These are phyloP conservation scores for Botrytis sinoallii DNA, from an alignment of 2,329 filamentous ascomycete species.

Conservation along the genomic window DNA sequence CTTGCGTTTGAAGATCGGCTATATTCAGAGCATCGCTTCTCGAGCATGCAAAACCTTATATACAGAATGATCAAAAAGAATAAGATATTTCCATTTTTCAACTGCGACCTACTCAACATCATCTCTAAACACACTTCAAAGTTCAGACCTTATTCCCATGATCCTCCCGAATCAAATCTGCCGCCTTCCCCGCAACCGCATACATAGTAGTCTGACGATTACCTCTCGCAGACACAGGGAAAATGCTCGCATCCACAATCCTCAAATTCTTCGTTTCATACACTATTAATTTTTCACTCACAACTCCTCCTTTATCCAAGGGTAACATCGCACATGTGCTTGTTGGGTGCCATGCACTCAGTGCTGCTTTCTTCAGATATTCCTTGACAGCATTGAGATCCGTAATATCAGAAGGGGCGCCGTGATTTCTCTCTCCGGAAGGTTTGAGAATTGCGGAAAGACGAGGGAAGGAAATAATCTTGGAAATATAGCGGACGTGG, in stretches of 20 bases:
- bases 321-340: background rate
- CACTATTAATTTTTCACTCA: background rate
- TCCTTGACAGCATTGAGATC: background rate
- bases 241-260: background rate
- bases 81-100: background rate
- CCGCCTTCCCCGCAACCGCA: background rate
- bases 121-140: background rate
- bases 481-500: background rate
- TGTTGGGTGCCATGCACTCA: background rate
- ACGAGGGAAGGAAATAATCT: background rate
- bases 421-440: background rate
- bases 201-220: background rate
- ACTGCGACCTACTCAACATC: background rate
- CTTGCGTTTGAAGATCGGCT: background rate
- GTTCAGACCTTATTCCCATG: background rate
- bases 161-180: background rate
- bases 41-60: background rate
- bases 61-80: background rate
- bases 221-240: background rate
- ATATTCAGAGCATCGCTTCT: too few species aligned
- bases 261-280: background rate
- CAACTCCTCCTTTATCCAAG: background rate
- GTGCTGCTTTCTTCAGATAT: background rate
- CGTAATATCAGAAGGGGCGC: background rate
- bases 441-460: background rate